Evolutionary conservation across 305 asterid genomes (phyloP), one percentile per base, ranked within the genome.

Genomic region (Coffea humblotiana): DNA sequence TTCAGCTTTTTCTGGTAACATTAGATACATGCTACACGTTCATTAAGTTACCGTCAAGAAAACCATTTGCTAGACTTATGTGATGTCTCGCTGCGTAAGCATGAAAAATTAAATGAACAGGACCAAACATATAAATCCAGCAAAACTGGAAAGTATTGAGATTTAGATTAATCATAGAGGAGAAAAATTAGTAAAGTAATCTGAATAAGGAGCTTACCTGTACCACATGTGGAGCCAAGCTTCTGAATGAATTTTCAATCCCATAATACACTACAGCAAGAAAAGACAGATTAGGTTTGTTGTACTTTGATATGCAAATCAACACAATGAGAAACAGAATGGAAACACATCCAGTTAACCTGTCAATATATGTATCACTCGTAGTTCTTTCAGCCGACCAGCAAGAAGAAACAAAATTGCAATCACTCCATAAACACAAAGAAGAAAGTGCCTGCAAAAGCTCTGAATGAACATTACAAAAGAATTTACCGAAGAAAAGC

Each of bases 381-480:
- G 86, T 79, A 85, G 79, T 56, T 95, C 98, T 87, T 90, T 94
- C 91, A 95, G 82, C 80, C 92, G 89, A 79, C 99, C 97, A 77
- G 97, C 97, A 82, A 95, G 93, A 86, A 95, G 76, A 80, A 95
- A 87, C 7, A 77, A 93, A 79, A 94, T 93, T 43, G 91, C 97
- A 78, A 87, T 83, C 67, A 91, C 81, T 81, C 98, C 99, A 82
- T 95, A 95, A 11, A 90, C 37, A 85, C 99, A 93, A 85, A 95
- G 88, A 85, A 93, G 86, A 21, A 92, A 92, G 87, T 95, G 99
- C 99, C 99, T 93, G 94, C 87, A 86, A 84, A 78, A 70, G 79
- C 83, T 82, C 80, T 77, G n/a, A 74, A 76, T 72, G 65, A 83
- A 75, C 64, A 80, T 65, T 74, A 73, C 40, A 64, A 35, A 16